Conservation (phyloP, 495 filamentous ascomycete genomes). For the Letharia lupina region DNA sequence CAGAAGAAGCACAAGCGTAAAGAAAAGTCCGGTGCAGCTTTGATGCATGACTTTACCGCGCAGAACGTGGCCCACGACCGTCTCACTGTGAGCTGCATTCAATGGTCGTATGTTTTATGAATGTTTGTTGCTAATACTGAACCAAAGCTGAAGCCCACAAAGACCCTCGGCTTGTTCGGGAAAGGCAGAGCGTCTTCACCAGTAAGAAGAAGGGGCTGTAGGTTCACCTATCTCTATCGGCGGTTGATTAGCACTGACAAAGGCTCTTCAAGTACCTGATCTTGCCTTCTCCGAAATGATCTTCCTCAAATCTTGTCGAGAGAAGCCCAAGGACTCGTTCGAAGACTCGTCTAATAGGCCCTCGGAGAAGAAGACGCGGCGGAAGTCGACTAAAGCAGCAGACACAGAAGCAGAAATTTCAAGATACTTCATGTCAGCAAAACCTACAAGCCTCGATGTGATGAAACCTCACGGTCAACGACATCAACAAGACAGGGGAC, state of each 20-base stretch:
- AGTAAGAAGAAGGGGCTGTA: slow-evolving; percentile 40
- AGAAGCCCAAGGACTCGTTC: slow-evolving; percentile 11
- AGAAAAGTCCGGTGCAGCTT: slow-evolving; percentile 36
- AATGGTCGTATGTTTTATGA: background rate
- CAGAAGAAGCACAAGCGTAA: slow-evolving; percentile 35
- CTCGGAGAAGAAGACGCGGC: slow-evolving; percentile 7
- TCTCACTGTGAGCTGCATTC: slow-evolving; percentile 48
- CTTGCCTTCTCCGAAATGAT: slow-evolving; percentile 60
- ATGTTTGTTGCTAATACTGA: slow-evolving; percentile 17
- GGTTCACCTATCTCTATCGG: slow-evolving; percentile 17
- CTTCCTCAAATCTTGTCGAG: slow-evolving; percentile 43
- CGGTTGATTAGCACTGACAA: background rate
- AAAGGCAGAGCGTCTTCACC: slow-evolving; percentile 60
- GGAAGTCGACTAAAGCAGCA: slow-evolving; percentile 13
- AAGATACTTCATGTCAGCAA: slow-evolving; percentile 22
- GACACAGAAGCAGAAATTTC: slow-evolving; percentile 24
- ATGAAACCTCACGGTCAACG: background rate
- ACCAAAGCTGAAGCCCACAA: slow-evolving; percentile 42
- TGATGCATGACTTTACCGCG: slow-evolving; percentile 56
- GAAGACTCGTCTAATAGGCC: background rate
- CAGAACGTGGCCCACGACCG: slow-evolving; percentile 53
- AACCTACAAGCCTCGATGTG: background rate
- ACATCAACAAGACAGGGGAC: slow-evolving; percentile 5
- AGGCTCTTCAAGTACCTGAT: slow-evolving; percentile 44
- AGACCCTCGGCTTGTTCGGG: slow-evolving; percentile 56